Conservation (phyloP, 345 rosid genomes). For the Salix udensis region DNA sequence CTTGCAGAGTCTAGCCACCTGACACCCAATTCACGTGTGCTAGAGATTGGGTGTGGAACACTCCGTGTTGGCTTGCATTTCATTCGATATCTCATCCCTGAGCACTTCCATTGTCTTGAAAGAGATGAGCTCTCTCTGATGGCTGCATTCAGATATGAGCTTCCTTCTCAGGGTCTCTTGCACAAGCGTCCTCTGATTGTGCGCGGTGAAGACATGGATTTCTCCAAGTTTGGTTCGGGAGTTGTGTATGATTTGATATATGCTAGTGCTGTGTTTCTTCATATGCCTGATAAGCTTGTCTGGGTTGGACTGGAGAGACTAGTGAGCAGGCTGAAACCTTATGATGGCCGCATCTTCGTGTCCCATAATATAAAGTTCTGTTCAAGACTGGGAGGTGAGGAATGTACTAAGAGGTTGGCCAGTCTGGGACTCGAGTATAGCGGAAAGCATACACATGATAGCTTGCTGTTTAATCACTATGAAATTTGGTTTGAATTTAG, state of each 20-base stretch:
- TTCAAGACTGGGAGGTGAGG: conserved; percentile 70
- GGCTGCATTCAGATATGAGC: conserved; percentile 94
- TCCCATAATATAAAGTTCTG: conserved; percentile 94
- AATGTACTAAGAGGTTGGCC: conserved; percentile 63
- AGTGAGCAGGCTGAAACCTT: conserved; percentile 63
- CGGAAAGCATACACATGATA: conserved; percentile 75
- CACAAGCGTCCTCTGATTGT: conserved; percentile 78
- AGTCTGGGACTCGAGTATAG: conserved; percentile 76
- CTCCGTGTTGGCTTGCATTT: conserved; percentile 94
- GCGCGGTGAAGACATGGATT: conserved; percentile 90
- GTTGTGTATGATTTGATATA: conserved; percentile 73
- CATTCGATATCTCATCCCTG: conserved; percentile 63
- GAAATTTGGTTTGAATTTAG: conserved; percentile 91
- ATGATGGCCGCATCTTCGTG: conserved; percentile 78
- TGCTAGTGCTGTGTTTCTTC: conserved; percentile 96
- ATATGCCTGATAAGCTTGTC: conserved; percentile 92
- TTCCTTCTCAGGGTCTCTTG: conserved; percentile 89
- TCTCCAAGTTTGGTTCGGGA: conserved; percentile 59
- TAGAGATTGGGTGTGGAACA: conserved; percentile 96
- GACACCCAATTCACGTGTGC: conserved; percentile 54
- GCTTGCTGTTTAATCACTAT: conserved; percentile 89
- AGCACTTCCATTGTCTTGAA: conserved; percentile 80
- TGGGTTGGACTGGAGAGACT: conserved; percentile 88
- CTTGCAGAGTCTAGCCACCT: conserved; percentile 58
- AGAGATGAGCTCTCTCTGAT: conserved; percentile 90